These are phyloP conservation scores for Nakazawaea peltata DNA, from an alignment of 805 yeast species.

Conservation along the genomic window DNA sequence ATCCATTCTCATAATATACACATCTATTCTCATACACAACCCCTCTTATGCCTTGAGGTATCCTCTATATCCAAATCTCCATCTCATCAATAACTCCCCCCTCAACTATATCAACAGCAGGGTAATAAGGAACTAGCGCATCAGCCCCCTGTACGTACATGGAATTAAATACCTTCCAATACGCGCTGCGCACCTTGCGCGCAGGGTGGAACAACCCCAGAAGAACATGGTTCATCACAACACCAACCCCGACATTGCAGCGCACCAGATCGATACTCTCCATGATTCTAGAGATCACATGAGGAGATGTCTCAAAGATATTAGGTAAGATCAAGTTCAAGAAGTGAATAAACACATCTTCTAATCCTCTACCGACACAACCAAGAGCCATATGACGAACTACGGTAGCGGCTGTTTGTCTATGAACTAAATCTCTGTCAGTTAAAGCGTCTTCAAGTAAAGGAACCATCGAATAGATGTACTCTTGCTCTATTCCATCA, in stretches of 20 bases:
- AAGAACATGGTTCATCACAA: conserved; percentile 68
- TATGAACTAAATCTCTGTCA: conserved; percentile 84
- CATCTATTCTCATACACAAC: too few relatives aligned
- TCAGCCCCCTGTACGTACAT: conserved; percentile 71
- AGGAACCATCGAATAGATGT: conserved; percentile 72
- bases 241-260: conserved; percentile 67
- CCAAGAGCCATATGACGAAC: conserved; percentile 76
- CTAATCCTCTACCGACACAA: conserved; percentile 66
- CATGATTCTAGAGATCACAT: conserved; percentile 74
- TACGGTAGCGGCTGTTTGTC: conserved; percentile 92
- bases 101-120: conserved; percentile 49
- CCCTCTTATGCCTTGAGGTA: too few relatives aligned
- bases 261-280: conserved; percentile 75
- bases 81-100: too few relatives aligned
- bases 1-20: too few relatives aligned
- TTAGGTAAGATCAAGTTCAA: conserved; percentile 83
- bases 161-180: conserved; percentile 77
- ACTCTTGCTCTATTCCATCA: conserved; percentile 61
- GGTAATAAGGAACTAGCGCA: conserved; percentile 77
- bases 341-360: conserved; percentile 77
- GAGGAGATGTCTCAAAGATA: conserved; percentile 91
- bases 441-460: conserved; percentile 83
- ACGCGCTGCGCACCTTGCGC: conserved; percentile 70
- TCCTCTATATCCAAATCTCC: too few relatives aligned
- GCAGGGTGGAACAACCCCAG: conserved; percentile 94